A percentile compares a stretch with the other conserved stretches of the same genome.
phyloP scores from a whole-genome alignment of 139 green algal species.

The Coccomyxa sp. region DNA sequence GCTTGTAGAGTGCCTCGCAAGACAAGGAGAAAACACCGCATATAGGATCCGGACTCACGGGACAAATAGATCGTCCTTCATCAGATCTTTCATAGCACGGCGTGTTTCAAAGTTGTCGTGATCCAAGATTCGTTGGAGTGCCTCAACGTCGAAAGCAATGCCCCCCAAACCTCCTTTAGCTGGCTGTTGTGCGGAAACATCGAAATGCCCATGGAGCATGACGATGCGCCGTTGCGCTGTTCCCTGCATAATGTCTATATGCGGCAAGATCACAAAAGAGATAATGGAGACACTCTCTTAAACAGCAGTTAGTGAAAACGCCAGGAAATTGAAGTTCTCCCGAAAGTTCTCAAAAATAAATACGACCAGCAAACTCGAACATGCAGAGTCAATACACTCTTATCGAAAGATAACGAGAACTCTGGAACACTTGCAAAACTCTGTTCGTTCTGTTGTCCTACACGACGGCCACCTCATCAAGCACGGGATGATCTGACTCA shows the following conservation, averaged over 20 bases:
- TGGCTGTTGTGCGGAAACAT: neutral
- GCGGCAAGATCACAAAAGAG: too few relatives aligned
- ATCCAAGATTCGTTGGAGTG: conserved; percentile 68
- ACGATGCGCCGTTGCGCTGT: neutral
- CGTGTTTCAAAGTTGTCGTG: conserved; percentile 74
- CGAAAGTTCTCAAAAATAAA: too few relatives aligned
- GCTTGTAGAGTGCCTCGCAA: neutral
- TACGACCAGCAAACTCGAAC: too few relatives aligned
- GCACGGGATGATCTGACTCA: too few relatives aligned
- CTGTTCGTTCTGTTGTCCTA: too few relatives aligned
- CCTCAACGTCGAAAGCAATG: conserved; percentile 8
- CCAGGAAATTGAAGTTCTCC: too few relatives aligned
- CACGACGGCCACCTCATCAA: too few relatives aligned
- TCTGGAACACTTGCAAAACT: too few relatives aligned
- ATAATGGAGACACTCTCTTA: too few relatives aligned
- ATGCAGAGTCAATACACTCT: too few relatives aligned
- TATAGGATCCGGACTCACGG: conserved; percentile 35
- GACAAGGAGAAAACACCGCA: neutral
- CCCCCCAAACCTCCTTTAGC: neutral
- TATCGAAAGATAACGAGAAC: too few relatives aligned
- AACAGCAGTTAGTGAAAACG: too few relatives aligned
- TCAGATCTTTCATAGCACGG: conserved; percentile 71
- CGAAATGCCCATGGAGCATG: neutral
- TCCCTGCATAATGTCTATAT: neutral
- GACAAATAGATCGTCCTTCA: conserved; percentile 60